Base-by-base conservation (phyloP, 2,329 filamentous ascomycete species). In the Colletotrichum cereale region DNA sequence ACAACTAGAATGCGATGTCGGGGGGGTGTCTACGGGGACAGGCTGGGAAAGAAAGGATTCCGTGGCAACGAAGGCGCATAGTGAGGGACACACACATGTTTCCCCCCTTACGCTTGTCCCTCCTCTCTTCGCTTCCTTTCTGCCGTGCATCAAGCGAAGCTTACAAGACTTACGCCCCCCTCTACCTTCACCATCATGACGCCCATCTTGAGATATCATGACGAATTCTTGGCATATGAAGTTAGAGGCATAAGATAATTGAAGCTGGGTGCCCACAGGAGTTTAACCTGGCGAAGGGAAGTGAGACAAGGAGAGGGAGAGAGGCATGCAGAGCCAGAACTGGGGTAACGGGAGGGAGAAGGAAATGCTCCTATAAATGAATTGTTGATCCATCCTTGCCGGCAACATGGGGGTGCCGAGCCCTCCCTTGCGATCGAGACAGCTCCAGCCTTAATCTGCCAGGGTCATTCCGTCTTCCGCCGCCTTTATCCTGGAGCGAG, bases 321-420 rank as follows among this genome's bases (percentile, higher is more conserved):
- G 40, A 63, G 68, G 58, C 52, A 71, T 40, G 68, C 52, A 64
- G 58, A 71, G 68, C 44, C 65, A 63, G 68, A 58, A 53, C 65
- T 71, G 65, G 68, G 68, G 68, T 68, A 71, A 71, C 65, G 52
- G 34, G 58, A 63, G 65, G 52, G 65, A 68, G 52, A 71, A 71
- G 65, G 16, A 68, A 71, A 42, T 10, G 29, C 31, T 34, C 21
- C 58, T 71, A 71, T 71, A 68, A 71, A 71, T 68, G 44, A 68
- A 67, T 65, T 65, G 50, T 48, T 57, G 50, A 65, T 44, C 67
- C 47, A 60, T 55, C 65, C 38, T 63, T 58, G 53, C 52, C 50
- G 55, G 26, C 21, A 18, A 53, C 24, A 29, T 53, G 68, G 44
- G 44, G 36, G 38, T 18, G 26, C 29, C 36, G 62, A 29, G 36